A percentile compares a stretch with the other conserved stretches of the same genome.
phyloP scores from a whole-genome alignment of 768 basidiomycete species.

The Dioszegia hungarica region DNA sequence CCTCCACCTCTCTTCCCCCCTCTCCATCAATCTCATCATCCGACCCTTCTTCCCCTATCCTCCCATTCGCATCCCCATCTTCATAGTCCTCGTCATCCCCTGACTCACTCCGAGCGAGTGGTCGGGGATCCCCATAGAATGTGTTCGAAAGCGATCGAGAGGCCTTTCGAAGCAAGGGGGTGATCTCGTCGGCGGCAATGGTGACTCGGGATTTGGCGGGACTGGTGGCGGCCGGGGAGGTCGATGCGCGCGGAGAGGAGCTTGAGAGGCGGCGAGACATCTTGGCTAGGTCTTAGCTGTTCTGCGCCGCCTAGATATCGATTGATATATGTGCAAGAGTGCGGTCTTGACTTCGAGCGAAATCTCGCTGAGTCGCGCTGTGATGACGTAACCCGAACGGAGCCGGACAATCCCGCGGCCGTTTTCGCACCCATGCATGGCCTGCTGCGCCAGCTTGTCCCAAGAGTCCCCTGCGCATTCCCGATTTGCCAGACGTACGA shows the following conservation, averaged over 20 bases:
- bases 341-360: too few species aligned
- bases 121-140: background rate
- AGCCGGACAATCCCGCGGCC: too few species aligned
- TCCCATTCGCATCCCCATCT: background rate
- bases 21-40: constrained; percentile 13
- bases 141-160: background rate
- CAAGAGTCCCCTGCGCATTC: too few species aligned
- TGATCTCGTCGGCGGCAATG: constrained; percentile 2
- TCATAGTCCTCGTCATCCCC: background rate
- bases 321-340: too few species aligned
- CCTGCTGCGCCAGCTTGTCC: too few species aligned
- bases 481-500: too few species aligned
- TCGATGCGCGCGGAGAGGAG: background rate
- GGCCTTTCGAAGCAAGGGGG: background rate
- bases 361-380: too few species aligned
- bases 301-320: too few species aligned
- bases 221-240: background rate
- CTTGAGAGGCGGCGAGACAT: background rate
- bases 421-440: too few species aligned
- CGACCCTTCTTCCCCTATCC: too few species aligned
- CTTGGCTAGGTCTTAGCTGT: too few species aligned
- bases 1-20: constrained; percentile 30
- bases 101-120: background rate
- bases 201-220: background rate
- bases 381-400: too few species aligned